phyloP scores from a whole-genome alignment of 1,284 basidiomycete genomes.

The Apiotrichum laibachii region DNA sequence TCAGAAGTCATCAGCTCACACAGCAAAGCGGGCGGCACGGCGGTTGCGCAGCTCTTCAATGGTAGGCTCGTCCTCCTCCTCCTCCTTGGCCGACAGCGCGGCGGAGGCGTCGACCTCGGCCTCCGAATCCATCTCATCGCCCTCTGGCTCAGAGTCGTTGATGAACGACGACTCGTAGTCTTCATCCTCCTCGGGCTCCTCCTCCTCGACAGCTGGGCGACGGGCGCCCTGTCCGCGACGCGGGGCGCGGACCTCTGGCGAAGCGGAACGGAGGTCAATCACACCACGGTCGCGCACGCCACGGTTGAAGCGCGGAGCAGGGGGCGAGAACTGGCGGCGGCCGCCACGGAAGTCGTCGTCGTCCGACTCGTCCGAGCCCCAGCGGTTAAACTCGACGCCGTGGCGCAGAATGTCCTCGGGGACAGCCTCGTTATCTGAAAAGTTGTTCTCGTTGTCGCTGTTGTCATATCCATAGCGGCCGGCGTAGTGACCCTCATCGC shows the following conservation, averaged over 20 bases:
- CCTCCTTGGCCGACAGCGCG: conserved; percentile 15
- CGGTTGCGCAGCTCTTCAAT: conserved; percentile 19
- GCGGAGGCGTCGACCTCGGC: not conserved
- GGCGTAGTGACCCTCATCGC: not conserved
- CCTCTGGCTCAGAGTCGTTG: conserved; percentile 11
- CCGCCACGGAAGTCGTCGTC: conserved; percentile 1
- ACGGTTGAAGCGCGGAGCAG: no score
- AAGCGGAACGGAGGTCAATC: conserved; percentile 2
- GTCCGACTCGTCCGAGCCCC: conserved; percentile 5
- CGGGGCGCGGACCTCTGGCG: not conserved
- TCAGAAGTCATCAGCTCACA: not conserved
- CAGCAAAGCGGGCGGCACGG: conserved; percentile 15
- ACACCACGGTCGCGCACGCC: not conserved
- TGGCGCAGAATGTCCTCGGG: conserved; percentile 2
- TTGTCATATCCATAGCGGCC: not conserved
- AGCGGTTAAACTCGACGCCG: not conserved
- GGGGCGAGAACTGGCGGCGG: not conserved
- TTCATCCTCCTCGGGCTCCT: conserved; percentile 11
- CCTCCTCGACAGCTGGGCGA: not conserved
- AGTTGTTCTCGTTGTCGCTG: not conserved
- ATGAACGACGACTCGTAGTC: conserved; percentile 24
- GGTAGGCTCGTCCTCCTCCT: conserved; percentile 22
- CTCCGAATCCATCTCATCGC: conserved; percentile 8
- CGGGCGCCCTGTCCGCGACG: not conserved
- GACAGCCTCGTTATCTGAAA: not conserved